Conservation (phyloP, 805 yeast genomes). For the Ogataea trehalophila region DNA sequence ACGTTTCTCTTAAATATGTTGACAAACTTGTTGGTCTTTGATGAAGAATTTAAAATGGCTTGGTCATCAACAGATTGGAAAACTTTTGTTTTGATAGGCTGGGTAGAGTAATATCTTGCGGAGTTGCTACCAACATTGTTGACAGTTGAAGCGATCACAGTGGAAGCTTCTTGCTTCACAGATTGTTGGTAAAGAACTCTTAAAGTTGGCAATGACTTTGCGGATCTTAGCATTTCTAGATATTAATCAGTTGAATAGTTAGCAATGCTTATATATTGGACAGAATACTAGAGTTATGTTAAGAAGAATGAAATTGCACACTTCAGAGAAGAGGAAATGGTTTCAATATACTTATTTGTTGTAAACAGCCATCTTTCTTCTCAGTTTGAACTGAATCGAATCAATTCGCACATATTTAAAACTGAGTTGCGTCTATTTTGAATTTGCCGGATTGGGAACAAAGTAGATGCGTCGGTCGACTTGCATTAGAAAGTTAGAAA, state of each 20-base stretch:
- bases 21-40: neutral
- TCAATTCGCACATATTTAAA: neutral
- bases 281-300: no score
- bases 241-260: neutral
- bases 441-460: neutral
- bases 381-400: no score
- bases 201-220: slow-evolving; percentile 30
- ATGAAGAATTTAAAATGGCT: neutral
- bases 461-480: neutral
- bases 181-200: slow-evolving; percentile 26
- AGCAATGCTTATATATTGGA: neutral
- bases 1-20: slow-evolving; percentile 25
- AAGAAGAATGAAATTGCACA: no score
- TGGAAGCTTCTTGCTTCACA: slow-evolving; percentile 8
- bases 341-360: no score
- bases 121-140: neutral
- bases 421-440: neutral
- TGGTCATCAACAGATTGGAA: slow-evolving; percentile 6
- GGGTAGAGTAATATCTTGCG: slow-evolving; percentile 9
- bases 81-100: slow-evolving; percentile 1
- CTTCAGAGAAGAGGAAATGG: no score
- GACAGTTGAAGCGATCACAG: neutral
- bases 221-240: slow-evolving; percentile 27
- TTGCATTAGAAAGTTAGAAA: neutral
- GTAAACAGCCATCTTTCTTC: no score